Conservation (phyloP, 192 early-diverging fungal species). For the Lobosporangium transversale region DNA sequence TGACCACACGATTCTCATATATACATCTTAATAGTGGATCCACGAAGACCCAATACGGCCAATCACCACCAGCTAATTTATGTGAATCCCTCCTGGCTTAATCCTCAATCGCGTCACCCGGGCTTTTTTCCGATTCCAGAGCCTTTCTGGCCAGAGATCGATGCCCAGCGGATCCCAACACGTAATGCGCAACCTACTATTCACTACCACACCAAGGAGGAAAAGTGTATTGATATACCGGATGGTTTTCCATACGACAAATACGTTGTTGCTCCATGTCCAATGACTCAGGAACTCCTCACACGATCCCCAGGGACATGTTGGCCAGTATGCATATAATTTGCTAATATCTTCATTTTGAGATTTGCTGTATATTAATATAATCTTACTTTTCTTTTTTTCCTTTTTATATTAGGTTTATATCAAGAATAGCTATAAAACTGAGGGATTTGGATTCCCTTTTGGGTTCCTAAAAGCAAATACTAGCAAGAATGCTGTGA, state of each 20-base stretch:
- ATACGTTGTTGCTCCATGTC: conserved; percentile 73
- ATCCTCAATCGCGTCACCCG: conserved; percentile 41
- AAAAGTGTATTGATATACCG: conserved; percentile 69
- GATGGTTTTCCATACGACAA: conserved; percentile 82
- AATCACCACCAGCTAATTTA: conserved; percentile 42
- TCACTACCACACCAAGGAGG: conserved; percentile 59
- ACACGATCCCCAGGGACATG: conserved; percentile 59
- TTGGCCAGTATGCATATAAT: conserved; percentile 60
- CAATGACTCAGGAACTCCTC: conserved; percentile 70
- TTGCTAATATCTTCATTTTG: neutral
- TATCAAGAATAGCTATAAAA: conserved; percentile 71
- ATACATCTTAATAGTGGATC: conserved; percentile 19
- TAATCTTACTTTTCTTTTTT: neutral
- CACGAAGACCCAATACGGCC: conserved; percentile 50
- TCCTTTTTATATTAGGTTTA: conserved; percentile 52
- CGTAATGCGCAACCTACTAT: conserved; percentile 74
- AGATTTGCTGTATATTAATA: neutral
- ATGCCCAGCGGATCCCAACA: conserved; percentile 48
- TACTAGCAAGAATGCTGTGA: conserved; percentile 70
- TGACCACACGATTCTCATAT: neutral
- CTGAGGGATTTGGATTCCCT: conserved; percentile 69
- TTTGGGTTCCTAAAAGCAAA: conserved; percentile 82
- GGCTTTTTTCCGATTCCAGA: conserved; percentile 82
- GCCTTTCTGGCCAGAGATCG: conserved; percentile 70
- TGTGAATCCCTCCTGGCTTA: conserved; percentile 43